Conservation (phyloP, 2,329 filamentous ascomycete species). For the Epicoccum nigrum region DNA sequence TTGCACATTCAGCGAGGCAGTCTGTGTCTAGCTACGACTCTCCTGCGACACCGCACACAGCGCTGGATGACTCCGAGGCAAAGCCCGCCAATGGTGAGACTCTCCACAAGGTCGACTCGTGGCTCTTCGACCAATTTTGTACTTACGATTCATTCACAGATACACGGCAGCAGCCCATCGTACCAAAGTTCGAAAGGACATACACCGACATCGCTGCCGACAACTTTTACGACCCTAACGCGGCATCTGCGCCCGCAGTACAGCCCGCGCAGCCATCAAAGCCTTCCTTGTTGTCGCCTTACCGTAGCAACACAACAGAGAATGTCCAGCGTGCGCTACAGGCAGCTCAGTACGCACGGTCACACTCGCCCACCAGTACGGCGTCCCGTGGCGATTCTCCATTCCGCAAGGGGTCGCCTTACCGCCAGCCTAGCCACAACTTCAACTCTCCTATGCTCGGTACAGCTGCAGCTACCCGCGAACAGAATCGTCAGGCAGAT, state of each 20-base stretch:
- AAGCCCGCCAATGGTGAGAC: conserved; percentile 64
- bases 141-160: conserved; percentile 63
- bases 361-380: conserved; percentile 60
- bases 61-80: conserved; percentile 59
- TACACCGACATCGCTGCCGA: conserved; percentile 86
- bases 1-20: conserved; percentile 60
- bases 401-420: conserved; percentile 71
- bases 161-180: conserved; percentile 48
- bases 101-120: conserved; percentile 46
- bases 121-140: conserved; percentile 71
- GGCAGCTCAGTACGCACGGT: conserved; percentile 74
- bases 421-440: conserved; percentile 51
- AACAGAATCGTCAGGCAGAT: conserved; percentile 68
- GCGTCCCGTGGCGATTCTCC: conserved; percentile 75
- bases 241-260: conserved; percentile 58
- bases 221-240: conserved; percentile 79
- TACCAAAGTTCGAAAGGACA: conserved; percentile 81
- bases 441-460: conserved; percentile 55
- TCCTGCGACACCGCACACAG: conserved; percentile 65
- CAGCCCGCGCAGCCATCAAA: conserved; percentile 56
- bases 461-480: conserved; percentile 65
- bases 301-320: conserved; percentile 49
- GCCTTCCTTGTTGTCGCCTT: conserved; percentile 57
- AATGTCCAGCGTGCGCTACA: conserved; percentile 78
- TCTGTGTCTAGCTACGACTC: conserved; percentile 68